These are phyloP conservation scores for Anacardium occidentale DNA, from an alignment of 345 rosid species.

Conservation along the genomic window DNA sequence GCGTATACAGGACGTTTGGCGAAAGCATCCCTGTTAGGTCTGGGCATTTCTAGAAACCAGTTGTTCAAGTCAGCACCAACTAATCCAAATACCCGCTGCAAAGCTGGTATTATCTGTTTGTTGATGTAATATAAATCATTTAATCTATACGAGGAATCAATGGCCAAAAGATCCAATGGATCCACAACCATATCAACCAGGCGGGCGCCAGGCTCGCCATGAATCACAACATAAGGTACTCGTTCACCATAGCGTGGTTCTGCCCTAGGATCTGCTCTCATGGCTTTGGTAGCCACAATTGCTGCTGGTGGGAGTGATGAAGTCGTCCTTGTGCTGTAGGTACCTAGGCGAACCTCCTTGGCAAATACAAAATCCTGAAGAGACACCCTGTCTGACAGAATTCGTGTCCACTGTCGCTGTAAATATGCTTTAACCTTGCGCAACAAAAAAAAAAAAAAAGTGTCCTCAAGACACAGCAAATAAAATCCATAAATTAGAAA, in stretches of 20 bases:
- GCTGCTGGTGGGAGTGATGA: conserved; percentile 91
- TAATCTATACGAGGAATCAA: conserved; percentile 72
- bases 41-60: conserved; percentile 93
- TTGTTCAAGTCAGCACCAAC: conserved; percentile 73
- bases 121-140: conserved; percentile 85
- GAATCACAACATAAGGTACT: conserved; percentile 88
- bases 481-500: conserved; percentile 14
- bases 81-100: conserved; percentile 87
- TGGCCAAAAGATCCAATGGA: conserved; percentile 74
- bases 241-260: conserved; percentile 89
- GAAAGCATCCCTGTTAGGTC: conserved; percentile 60
- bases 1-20: conserved; percentile 50
- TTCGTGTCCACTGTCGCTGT: conserved; percentile 83
- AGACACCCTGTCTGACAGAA: conserved; percentile 80
- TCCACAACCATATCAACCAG: conserved; percentile 94
- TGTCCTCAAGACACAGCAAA: not conserved
- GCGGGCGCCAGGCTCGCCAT: conserved; percentile 91
- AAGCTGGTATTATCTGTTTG: conserved; percentile 92
- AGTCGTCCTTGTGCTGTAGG: conserved; percentile 61
- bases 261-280: conserved; percentile 86
- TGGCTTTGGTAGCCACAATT: conserved; percentile 82
- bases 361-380: conserved; percentile 94
- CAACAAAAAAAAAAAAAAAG: not conserved
- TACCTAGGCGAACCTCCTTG: conserved; percentile 92
- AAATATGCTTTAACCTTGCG: conserved; percentile 70